Evolutionary conservation across 2,329 filamentous ascomycete genomes (phyloP), one percentile per base, ranked within the genome.

Genomic region (Endothia cerciana): DNA sequence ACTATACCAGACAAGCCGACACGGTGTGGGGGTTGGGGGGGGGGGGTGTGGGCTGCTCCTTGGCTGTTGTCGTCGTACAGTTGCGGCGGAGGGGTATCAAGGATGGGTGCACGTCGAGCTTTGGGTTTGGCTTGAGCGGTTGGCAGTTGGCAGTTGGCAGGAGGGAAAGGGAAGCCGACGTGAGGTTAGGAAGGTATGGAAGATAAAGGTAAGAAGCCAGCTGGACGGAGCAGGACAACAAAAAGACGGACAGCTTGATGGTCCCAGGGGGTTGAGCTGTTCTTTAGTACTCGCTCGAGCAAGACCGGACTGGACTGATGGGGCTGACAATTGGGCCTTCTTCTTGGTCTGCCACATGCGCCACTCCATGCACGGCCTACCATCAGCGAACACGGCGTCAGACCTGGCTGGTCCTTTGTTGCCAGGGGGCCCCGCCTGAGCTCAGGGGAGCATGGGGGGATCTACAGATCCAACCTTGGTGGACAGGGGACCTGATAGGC

Each of bases 241-340:
- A 38, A 33, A 40, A 19, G 33, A 47, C 28, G 5, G 43, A 45
- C 45, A 56, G 22, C 13, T 49, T 28, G 56, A 28, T 51, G n/a
- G 60, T 51, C 60, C 60, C 56, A 61, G 65, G 66, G 65, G 67
- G 67, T 60, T 64, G 67, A 62, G 59, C 62, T 69, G 62, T 62
- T 67, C 67, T 69, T 69, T 69, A 68, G 61, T 69, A 65, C 62
- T 60, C 38, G 11, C 13, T 11, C 4, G n/a, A n/a, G 11, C 55
- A 19, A 36, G 33, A 45, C 53, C 4, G n/a, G 22, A 3, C 55
- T 11, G 47, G 33, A 45, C 53, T 30, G 49, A 63, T 36, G 60
- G 60, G 60, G 60, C 49, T 56, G 60, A 45, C 60, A 57, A 41
- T 62, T 62, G 47, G 49, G 60, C 47, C 58, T 60, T 51, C n/a